Percentiles rank a stretch among this genome's conserved stretches.
Evolutionary conservation across 1,139 yeast genomes (phyloP).

Genomic region (Nakaseomyces delphensis): DNA sequence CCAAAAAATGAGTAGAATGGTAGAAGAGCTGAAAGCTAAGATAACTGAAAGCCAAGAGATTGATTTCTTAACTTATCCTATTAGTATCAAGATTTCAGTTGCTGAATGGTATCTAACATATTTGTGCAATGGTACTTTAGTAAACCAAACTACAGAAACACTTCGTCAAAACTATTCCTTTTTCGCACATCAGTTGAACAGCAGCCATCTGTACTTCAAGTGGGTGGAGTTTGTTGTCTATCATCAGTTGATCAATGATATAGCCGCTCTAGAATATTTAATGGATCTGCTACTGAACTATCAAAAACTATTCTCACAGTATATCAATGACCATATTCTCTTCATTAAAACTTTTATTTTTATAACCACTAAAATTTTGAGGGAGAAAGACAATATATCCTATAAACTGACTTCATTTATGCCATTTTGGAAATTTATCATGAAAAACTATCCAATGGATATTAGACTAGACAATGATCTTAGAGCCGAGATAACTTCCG

Average conservation of each 20-base stretch:
- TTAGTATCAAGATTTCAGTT: constrained; percentile 25
- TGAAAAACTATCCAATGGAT: constrained; percentile 24
- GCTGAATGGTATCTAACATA: constrained; percentile 29
- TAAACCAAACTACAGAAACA: constrained; percentile 15
- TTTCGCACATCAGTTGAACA: constrained; percentile 23
- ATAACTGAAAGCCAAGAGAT: constrained; percentile 10
- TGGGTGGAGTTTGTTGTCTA: constrained; percentile 32
- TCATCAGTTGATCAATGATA: constrained; percentile 26
- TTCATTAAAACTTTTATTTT: constrained; percentile 29
- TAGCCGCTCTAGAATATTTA: constrained; percentile 24
- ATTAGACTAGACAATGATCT: constrained; percentile 26
- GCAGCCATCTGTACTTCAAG: constrained; percentile 27
- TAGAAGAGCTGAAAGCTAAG: constrained; percentile 19
- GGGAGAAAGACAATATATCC: constrained; percentile 18
- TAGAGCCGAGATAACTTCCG: constrained; percentile 22
- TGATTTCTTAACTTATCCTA: constrained; percentile 14
- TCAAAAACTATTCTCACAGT: constrained; percentile 26
- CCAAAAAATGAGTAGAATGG: constrained; percentile 19
- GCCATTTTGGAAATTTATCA: constrained; percentile 31
- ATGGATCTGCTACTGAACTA: constrained; percentile 26
- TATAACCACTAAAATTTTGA: constrained; percentile 22
- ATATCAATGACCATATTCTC: constrained; percentile 29
- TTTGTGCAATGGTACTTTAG: constrained; percentile 21
- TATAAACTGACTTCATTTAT: constrained; percentile 23
- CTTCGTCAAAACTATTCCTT: constrained; percentile 20